These are phyloP conservation scores for Ceratobasidium sp. DNA, from an alignment of 1,284 basidiomycete genomes.

Conservation along the genomic window DNA sequence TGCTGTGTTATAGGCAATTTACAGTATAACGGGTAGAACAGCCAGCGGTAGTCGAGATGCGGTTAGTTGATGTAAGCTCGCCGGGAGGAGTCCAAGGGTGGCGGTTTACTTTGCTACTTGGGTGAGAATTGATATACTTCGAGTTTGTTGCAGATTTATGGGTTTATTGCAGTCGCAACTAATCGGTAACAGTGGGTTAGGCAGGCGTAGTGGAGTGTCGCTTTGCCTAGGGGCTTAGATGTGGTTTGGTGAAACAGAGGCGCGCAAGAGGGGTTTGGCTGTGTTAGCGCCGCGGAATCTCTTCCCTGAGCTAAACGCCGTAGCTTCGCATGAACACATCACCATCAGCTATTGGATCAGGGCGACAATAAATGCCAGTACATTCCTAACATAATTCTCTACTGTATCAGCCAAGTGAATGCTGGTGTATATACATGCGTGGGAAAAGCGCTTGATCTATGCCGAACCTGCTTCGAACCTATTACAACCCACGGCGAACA, in stretches of 20 bases:
- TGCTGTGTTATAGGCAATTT: not conserved
- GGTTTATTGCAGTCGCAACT: conserved; percentile 8
- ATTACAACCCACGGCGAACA: conserved; percentile 32
- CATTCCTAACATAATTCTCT: not conserved
- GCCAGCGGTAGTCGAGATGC: not conserved
- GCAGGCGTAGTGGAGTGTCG: not conserved
- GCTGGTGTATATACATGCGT: too few relatives aligned
- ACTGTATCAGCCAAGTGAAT: not conserved
- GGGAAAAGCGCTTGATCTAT: not conserved
- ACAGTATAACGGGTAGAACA: not conserved
- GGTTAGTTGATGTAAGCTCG: not conserved
- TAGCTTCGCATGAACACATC: conserved; percentile 15
- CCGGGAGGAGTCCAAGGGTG: not conserved
- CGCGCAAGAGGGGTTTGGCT: conserved; percentile 15
- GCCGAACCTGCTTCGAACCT: conserved; percentile 9
- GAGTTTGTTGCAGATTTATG: conserved; percentile 4
- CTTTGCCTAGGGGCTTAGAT: conserved; percentile 21
- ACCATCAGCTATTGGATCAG: not conserved
- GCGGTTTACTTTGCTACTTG: not conserved
- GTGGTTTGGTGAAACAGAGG: conserved; percentile 33
- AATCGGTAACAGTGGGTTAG: conserved; percentile 4
- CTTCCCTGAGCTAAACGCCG: conserved; percentile 41
- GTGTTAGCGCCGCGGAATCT: conserved; percentile 25
- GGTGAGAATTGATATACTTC: not conserved
- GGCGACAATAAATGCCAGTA: not conserved